phyloP scores from a whole-genome alignment of 106 monocot genomes.

The Platanthera guangdongensis region DNA sequence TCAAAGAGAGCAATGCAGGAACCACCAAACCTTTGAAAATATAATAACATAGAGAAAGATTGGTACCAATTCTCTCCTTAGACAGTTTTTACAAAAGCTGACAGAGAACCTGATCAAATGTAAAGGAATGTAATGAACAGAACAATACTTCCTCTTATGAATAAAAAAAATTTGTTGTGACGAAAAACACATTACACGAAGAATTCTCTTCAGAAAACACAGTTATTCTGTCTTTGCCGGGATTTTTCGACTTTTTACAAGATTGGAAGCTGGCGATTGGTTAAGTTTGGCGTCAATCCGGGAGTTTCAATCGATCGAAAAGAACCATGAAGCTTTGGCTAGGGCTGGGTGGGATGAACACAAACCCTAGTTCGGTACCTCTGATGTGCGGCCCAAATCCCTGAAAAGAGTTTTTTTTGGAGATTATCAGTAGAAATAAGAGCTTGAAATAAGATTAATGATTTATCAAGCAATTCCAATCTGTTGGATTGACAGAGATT shows the following conservation, averaged over 20 bases:
- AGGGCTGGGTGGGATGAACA: conserved; percentile 69
- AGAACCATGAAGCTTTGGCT: conserved; percentile 83
- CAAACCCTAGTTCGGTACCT: conserved; percentile 79
- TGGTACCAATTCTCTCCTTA: background rate
- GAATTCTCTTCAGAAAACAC: background rate
- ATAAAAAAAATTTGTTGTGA: background rate
- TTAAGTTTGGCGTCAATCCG: conserved; percentile 29
- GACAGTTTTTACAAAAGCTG: background rate
- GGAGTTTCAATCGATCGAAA: conserved; percentile 79
- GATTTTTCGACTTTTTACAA: background rate
- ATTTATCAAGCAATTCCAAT: background rate
- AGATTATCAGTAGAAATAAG: background rate
- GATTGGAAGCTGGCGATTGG: background rate
- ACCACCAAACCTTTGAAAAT: background rate
- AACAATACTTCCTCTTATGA: background rate
- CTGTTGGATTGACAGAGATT: too few species aligned
- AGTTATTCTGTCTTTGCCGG: background rate
- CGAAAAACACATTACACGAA: background rate
- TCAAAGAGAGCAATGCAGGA: background rate
- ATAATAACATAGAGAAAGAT: background rate
- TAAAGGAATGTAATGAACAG: background rate
- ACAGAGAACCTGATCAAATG: background rate
- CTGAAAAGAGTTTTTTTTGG: conserved; percentile 21
- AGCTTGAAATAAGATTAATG: background rate
- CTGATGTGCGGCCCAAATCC: conserved; percentile 61